These are phyloP conservation scores for Verticillium nonalfalfae DNA, from an alignment of 2,329 filamentous ascomycete genomes.

Conservation along the genomic window DNA sequence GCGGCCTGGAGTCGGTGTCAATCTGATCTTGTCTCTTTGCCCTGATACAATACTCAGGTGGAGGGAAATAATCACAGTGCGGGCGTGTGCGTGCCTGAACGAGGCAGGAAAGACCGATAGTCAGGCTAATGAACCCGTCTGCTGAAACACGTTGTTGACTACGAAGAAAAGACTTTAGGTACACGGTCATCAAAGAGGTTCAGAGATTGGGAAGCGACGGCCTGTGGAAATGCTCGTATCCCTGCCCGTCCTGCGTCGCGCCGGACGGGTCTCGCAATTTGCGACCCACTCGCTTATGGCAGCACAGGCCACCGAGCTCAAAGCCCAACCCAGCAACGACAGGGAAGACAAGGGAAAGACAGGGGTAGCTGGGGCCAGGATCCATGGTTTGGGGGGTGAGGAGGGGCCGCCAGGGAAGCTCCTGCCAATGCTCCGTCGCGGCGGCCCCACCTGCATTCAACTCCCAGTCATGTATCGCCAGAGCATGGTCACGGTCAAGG, in stretches of 20 bases:
- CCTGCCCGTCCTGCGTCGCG: background rate
- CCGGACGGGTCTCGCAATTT: constrained; percentile 11
- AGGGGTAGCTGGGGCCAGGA: background rate
- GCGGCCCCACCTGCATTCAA: constrained; percentile 1
- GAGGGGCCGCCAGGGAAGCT: constrained; percentile 10
- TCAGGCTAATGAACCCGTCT: background rate
- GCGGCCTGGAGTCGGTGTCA: background rate
- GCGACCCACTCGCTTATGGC: constrained; percentile 18
- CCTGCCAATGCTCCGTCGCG: background rate
- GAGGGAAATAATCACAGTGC: background rate
- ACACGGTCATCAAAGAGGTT: background rate
- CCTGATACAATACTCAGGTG: background rate
- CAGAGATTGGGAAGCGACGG: background rate
- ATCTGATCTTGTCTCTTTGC: background rate
- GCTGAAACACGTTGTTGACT: background rate
- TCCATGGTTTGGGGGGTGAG: background rate
- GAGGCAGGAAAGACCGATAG: background rate
- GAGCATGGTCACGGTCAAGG: background rate
- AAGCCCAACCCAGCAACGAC: constrained; percentile 4
- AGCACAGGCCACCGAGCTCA: constrained; percentile 7
- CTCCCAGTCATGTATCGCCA: background rate
- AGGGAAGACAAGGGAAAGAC: background rate
- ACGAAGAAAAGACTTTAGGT: no score
- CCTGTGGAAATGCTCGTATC: constrained; percentile 1
- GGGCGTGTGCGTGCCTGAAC: background rate